Percentiles rank a stretch among this genome's conserved stretches.
These are phyloP conservation scores for Pythium dissimile DNA, from an alignment of 352 stramenopile genomes.

Conservation along the genomic window DNA sequence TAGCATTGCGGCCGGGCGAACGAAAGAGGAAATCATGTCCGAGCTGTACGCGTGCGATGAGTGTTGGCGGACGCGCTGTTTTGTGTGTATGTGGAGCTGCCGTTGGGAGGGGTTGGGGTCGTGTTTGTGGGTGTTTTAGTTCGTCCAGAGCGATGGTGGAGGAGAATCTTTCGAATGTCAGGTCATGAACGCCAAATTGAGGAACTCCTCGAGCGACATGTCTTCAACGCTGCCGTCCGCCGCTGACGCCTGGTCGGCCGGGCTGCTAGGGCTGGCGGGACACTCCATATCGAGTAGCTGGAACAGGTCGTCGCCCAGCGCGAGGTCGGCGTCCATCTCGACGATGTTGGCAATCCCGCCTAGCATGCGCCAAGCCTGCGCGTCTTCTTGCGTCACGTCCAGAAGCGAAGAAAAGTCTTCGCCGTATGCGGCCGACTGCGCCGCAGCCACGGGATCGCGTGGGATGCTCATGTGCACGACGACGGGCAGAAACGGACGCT, in stretches of 20 bases:
- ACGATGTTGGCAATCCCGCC: not conserved
- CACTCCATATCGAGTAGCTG: conserved; percentile 11
- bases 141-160: not conserved
- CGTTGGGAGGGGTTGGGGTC: no score
- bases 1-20: no score
- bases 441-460: conserved; percentile 1
- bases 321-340: not conserved
- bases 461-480: conserved; percentile 8
- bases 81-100: no score
- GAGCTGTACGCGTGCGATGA: no score
- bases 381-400: not conserved
- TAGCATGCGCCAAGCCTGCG: not conserved
- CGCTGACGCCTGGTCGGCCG: not conserved
- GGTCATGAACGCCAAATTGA: conserved; percentile 10
- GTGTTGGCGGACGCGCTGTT: no score
- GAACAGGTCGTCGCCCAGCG: conserved; percentile 12
- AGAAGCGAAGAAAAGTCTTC: not conserved
- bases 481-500: conserved; percentile 8
- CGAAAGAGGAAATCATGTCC: no score
- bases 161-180: not conserved
- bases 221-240: conserved; percentile 5
- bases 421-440: conserved; percentile 1
- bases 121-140: not conserved
- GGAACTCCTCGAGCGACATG: conserved; percentile 9
- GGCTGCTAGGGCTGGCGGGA: not conserved